These are phyloP conservation scores for Eimeria tenella DNA, from an alignment of 169 alveolate genomes.

Conservation along the genomic window DNA sequence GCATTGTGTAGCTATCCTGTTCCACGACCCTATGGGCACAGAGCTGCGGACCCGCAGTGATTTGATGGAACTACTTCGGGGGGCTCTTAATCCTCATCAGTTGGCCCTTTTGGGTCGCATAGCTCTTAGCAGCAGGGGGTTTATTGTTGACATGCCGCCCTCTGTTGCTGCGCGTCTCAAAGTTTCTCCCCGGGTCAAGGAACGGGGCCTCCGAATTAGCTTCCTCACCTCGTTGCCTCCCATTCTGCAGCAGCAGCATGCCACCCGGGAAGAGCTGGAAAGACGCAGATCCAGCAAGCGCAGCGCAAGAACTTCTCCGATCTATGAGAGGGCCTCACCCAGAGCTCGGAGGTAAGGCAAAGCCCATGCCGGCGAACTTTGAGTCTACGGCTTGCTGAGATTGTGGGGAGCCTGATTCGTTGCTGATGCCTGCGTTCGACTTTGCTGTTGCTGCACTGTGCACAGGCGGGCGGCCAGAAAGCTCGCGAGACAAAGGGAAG, in stretches of 20 bases:
- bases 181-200: constrained; percentile 8
- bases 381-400: no score
- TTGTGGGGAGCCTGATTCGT: neutral
- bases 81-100: constrained; percentile 17
- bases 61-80: constrained; percentile 29
- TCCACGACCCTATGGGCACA: constrained; percentile 53
- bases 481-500: constrained; percentile 20
- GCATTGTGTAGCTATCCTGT: constrained; percentile 37
- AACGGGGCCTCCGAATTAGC: neutral
- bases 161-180: neutral
- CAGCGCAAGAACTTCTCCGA: neutral
- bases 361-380: neutral
- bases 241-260: neutral
- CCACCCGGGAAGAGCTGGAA: neutral
- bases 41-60: neutral
- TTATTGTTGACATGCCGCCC: constrained; percentile 51
- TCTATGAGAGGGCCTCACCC: neutral
- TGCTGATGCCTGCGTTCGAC: neutral
- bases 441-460: neutral
- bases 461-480: neutral
- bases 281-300: neutral
- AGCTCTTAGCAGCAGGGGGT: constrained; percentile 34
- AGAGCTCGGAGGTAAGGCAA: constrained; percentile 3
- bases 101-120: constrained; percentile 40
- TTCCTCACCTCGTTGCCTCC: neutral